A percentile compares a stretch with the other conserved stretches of the same genome.
These are phyloP conservation scores for Flaveria robusta DNA, from an alignment of 129 eudicot genomes.

Conservation along the genomic window DNA sequence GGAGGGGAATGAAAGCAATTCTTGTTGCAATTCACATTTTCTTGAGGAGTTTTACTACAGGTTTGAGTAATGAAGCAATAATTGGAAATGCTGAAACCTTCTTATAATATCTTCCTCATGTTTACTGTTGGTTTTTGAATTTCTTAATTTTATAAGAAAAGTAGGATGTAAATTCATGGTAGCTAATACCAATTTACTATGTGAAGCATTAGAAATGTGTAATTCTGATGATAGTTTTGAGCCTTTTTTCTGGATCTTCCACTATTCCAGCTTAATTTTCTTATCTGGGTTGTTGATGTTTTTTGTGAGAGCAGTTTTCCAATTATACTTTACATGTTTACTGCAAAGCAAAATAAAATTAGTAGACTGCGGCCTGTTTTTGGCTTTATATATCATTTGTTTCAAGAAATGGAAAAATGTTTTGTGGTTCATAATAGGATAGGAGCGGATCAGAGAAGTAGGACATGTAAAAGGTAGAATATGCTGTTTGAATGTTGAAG, in stretches of 20 bases:
- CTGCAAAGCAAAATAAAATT: no score
- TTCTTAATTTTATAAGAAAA: neutral
- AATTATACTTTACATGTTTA: no score
- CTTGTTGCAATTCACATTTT: neutral
- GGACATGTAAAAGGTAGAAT: neutral
- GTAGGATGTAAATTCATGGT: neutral
- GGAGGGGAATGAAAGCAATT: neutral
- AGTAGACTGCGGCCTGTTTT: neutral
- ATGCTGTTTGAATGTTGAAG: neutral
- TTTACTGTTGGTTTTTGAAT: neutral
- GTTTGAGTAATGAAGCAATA: neutral
- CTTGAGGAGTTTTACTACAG: neutral
- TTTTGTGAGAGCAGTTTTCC: no score
- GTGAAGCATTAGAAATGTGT: neutral
- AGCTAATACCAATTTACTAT: neutral
- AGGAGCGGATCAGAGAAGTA: neutral
- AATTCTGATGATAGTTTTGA: slow-evolving; percentile 6
- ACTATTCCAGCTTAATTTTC: neutral
- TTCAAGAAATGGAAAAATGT: neutral
- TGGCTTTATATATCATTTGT: neutral
- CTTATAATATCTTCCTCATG: neutral
- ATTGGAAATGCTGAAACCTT: neutral
- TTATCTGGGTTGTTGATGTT: neutral
- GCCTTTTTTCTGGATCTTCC: no score
- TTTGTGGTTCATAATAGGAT: neutral